Percentiles rank a stretch among this genome's conserved stretches.
Conservation (phyloP, 2,329 filamentous ascomycete genomes). For the Paecilomyces fulvus region DNA sequence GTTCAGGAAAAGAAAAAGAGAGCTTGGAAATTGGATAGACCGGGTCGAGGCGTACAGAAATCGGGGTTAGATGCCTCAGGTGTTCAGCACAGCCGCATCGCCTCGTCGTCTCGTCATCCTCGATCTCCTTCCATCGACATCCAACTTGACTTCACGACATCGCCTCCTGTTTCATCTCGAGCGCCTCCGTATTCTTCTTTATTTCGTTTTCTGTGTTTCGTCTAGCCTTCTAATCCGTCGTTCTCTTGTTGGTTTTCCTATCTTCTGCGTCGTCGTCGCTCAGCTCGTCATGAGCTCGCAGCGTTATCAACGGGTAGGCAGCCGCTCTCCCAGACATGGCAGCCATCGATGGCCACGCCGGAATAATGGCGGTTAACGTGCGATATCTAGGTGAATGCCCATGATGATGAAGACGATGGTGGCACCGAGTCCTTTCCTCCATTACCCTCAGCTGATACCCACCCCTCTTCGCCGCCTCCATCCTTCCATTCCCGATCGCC, state of each 20-base stretch:
- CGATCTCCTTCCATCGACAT: background rate
- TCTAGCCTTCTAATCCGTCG: slow-evolving; percentile 1
- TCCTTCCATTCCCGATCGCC: slow-evolving; percentile 84
- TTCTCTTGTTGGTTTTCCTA: slow-evolving; percentile 4
- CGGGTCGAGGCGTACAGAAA: background rate
- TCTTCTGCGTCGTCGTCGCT: slow-evolving; percentile 13
- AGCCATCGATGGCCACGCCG: background rate
- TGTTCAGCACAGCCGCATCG: slow-evolving; percentile 4
- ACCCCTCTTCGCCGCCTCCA: slow-evolving; percentile 46
- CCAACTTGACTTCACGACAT: background rate
- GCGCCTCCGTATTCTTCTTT: slow-evolving; percentile 4
- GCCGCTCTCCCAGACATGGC: slow-evolving; percentile 5
- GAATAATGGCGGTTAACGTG: slow-evolving; percentile 1
- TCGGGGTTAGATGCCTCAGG: background rate
- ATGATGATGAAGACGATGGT: slow-evolving; percentile 33
- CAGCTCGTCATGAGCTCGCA: slow-evolving; percentile 42
- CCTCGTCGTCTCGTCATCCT: slow-evolving; percentile 6
- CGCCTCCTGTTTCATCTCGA: background rate
- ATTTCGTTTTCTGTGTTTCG: slow-evolving; percentile 3
- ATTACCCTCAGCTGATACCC: slow-evolving; percentile 18
- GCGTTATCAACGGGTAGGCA: slow-evolving; percentile 40
- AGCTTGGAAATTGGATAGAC: background rate
- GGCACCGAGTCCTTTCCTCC: slow-evolving; percentile 22
- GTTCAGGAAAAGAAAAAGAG: background rate
- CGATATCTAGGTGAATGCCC: slow-evolving; percentile 32